Percentiles rank a stretch among this genome's conserved stretches.
phyloP scores from a whole-genome alignment of 805 yeast species.

The Metschnikowia shivogae region DNA sequence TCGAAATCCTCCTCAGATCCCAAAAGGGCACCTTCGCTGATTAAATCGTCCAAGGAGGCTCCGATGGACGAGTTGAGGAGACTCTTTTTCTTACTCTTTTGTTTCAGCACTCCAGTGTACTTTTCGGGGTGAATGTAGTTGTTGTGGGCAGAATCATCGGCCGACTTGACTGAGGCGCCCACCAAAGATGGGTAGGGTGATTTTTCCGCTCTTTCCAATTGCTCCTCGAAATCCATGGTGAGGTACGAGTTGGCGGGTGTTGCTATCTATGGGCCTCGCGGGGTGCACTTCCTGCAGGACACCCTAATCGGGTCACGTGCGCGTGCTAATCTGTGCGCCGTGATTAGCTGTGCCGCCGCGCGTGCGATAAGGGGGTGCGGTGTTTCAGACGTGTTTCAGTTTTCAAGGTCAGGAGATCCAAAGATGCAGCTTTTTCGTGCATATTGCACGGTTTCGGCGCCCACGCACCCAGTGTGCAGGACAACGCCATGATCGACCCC shows the following conservation, averaged over 20 bases:
- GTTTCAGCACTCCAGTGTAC: conserved; percentile 24
- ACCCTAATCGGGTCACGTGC: not conserved
- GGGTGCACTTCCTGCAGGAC: conserved; percentile 6
- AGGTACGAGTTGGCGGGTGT: not conserved
- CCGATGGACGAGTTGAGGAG: conserved; percentile 35
- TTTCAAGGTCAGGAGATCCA: too few species aligned
- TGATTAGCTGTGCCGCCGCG: conserved; percentile 3
- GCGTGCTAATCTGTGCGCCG: not conserved
- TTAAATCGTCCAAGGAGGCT: conserved; percentile 51
- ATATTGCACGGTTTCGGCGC: too few species aligned
- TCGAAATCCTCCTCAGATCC: conserved; percentile 53
- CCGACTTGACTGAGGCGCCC: conserved; percentile 48
- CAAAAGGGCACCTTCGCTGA: conserved; percentile 43
- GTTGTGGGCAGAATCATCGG: conserved; percentile 43
- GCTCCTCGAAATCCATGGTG: conserved; percentile 24
- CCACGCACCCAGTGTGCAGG: too few species aligned
- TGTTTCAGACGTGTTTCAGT: not conserved
- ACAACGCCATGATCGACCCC: too few species aligned
- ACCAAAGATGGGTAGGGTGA: conserved; percentile 48
- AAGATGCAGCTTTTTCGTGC: too few species aligned
- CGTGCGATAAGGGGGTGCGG: not conserved
- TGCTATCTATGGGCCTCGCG: conserved; percentile 4
- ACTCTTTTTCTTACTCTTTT: conserved; percentile 14
- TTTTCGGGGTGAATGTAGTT: conserved; percentile 45
- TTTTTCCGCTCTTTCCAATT: conserved; percentile 50